Conservation (phyloP, 2,329 filamentous ascomycete genomes). For the Gliomastix tumulicola region DNA sequence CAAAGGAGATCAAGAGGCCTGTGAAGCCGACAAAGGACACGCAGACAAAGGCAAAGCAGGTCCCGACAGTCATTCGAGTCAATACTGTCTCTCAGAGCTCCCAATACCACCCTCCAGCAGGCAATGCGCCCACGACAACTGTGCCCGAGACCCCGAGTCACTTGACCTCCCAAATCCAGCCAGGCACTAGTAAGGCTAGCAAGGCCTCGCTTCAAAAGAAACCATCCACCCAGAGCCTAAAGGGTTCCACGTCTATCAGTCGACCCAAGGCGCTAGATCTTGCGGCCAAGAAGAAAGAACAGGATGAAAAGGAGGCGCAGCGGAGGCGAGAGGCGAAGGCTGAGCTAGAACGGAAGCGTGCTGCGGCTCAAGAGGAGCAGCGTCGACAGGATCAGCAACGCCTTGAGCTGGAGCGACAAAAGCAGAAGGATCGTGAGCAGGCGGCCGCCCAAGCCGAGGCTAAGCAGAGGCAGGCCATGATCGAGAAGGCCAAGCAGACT, state of each 20-base stretch:
- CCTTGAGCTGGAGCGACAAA: constrained; percentile 55
- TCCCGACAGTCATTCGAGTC: constrained; percentile 64
- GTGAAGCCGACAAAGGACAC: constrained; percentile 56
- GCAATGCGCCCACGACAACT: no score
- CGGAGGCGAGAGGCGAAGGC: constrained; percentile 76
- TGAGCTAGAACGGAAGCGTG: constrained; percentile 71
- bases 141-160: no score
- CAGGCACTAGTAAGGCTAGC: constrained; percentile 67
- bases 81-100: constrained; percentile 58
- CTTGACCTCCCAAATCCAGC: no score
- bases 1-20: constrained; percentile 50
- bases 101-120: constrained; percentile 45
- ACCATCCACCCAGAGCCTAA: constrained; percentile 51
- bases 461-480: constrained; percentile 58
- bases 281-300: constrained; percentile 76
- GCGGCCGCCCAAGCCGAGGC: constrained; percentile 55
- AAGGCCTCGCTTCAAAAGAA: constrained; percentile 57
- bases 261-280: constrained; percentile 67
- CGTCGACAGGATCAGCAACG: constrained; percentile 51
- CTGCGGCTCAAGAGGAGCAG: constrained; percentile 59
- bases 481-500: constrained; percentile 60
- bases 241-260: constrained; percentile 49
- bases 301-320: constrained; percentile 73
- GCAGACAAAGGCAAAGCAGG: constrained; percentile 52
- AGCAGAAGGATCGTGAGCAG: constrained; percentile 53